Conservation (phyloP, 495 filamentous ascomycete genomes). For the Penicillium parvum region DNA sequence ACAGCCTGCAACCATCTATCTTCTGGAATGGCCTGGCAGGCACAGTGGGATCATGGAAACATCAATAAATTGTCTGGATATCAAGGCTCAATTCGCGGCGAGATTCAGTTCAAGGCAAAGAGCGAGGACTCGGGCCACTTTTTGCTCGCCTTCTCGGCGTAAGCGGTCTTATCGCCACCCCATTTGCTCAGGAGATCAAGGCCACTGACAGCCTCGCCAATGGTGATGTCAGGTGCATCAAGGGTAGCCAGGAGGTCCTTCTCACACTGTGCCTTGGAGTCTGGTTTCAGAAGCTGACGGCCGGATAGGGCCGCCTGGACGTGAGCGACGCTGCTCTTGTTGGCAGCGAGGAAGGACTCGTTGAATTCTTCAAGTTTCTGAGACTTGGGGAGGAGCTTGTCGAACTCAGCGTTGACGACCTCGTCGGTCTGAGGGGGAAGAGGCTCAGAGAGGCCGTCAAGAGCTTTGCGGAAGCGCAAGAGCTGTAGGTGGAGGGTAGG, state of each 20-base stretch:
- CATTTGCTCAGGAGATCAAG: conserved; percentile 57
- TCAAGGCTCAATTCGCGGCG: too few relatives aligned
- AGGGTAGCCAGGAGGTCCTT: conserved; percentile 57
- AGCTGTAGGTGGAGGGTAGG: conserved; percentile 75
- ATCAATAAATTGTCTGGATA: too few relatives aligned
- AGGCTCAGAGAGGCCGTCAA: conserved; percentile 50
- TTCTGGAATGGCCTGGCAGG: too few relatives aligned
- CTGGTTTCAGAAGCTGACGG: conserved; percentile 55
- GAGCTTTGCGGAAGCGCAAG: conserved; percentile 60
- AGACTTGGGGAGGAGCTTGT: conserved; percentile 51
- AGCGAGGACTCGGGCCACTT: conserved; percentile 69
- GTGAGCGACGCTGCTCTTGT: conserved; percentile 60
- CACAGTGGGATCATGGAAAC: too few relatives aligned
- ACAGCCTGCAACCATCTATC: too few relatives aligned
- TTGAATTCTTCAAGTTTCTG: conserved; percentile 64
- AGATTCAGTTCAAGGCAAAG: conserved; percentile 44
- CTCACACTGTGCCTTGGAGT: conserved; percentile 52
- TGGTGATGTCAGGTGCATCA: conserved; percentile 45
- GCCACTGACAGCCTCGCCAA: conserved; percentile 58
- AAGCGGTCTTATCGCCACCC: conserved; percentile 54
- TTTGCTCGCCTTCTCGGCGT: conserved; percentile 57
- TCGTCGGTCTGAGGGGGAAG: conserved; percentile 59
- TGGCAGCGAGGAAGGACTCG: conserved; percentile 55
- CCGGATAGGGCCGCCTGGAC: conserved; percentile 59
- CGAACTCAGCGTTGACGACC: conserved; percentile 61